Conservation (phyloP, 352 stramenopile genomes). For the Globisporangium paroecandrum region DNA sequence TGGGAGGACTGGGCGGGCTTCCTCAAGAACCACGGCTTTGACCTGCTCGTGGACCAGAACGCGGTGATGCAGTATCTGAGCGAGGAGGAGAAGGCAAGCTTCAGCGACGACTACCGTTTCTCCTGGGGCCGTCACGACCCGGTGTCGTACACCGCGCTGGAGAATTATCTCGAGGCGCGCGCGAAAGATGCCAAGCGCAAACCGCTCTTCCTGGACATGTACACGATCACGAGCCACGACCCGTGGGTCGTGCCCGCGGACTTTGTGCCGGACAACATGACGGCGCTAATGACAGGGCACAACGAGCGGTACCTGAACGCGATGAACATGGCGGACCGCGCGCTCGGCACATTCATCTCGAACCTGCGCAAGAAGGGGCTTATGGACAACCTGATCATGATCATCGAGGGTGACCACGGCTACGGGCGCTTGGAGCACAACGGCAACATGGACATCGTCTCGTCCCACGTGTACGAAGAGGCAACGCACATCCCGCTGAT, state of each 20-base stretch:
- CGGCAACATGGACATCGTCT: constrained; percentile 51
- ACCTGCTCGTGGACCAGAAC: constrained; percentile 56
- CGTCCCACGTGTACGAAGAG: constrained; percentile 61
- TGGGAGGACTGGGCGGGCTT: constrained; percentile 73
- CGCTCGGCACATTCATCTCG: constrained; percentile 56
- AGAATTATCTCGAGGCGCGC: constrained; percentile 52
- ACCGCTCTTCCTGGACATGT: constrained; percentile 73
- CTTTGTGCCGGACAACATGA: constrained; percentile 43
- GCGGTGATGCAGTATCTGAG: constrained; percentile 59
- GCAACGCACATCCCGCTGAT: constrained; percentile 54
- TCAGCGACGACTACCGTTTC: constrained; percentile 53
- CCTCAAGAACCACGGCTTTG: constrained; percentile 55
- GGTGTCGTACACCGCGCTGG: constrained; percentile 59
- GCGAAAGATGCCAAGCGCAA: constrained; percentile 43
- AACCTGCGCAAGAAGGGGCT: constrained; percentile 45
- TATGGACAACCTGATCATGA: constrained; percentile 72
- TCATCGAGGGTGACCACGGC: constrained; percentile 64
- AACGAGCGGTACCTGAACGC: constrained; percentile 63
- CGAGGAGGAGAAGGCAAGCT: constrained; percentile 42
- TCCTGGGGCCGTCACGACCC: constrained; percentile 67
- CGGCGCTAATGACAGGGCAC: constrained; percentile 46
- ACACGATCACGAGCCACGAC: constrained; percentile 70
- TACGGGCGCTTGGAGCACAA: constrained; percentile 64
- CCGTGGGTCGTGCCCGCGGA: constrained; percentile 47
- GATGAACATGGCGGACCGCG: constrained; percentile 60